A percentile compares a stretch with the other conserved stretches of the same genome.
These are phyloP conservation scores for Apiospora rasikravindrae DNA, from an alignment of 2,329 filamentous ascomycete species.

Conservation along the genomic window DNA sequence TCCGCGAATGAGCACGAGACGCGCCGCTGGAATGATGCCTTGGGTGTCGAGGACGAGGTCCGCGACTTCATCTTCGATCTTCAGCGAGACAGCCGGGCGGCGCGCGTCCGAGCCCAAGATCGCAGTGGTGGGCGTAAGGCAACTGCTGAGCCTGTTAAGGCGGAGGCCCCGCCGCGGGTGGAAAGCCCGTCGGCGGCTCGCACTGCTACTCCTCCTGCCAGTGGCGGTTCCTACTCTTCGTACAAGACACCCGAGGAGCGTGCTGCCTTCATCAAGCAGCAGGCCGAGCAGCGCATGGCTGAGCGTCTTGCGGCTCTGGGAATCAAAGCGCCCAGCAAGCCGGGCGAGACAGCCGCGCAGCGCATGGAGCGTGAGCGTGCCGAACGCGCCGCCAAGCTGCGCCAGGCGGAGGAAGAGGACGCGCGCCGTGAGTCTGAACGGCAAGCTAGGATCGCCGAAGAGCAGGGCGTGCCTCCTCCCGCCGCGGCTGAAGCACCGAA, in stretches of 20 bases:
- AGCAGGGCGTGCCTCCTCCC: constrained; percentile 69
- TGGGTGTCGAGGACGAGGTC: constrained; percentile 95
- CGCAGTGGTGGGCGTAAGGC: constrained; percentile 49
- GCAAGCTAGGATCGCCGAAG: constrained; percentile 80
- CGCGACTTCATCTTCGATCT: constrained; percentile 98
- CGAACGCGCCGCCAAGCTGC: constrained; percentile 85
- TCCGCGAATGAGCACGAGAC: constrained; percentile 86
- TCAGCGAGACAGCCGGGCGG: constrained; percentile 81
- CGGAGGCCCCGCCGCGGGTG: constrained; percentile 53
- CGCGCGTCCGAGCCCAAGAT: constrained; percentile 69
- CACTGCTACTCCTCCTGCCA: constrained; percentile 55
- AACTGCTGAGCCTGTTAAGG: constrained; percentile 49
- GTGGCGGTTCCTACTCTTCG: constrained; percentile 74
- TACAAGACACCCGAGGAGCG: constrained; percentile 93
- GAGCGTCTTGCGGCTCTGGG: constrained; percentile 93
- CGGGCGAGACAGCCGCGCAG: constrained; percentile 81
- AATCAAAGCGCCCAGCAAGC: constrained; percentile 80
- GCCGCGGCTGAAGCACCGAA: constrained; percentile 43
- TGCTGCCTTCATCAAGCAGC: constrained; percentile 94
- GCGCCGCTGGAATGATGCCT: constrained; percentile 91
- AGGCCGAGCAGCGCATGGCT: constrained; percentile 95
- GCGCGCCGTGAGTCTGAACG: constrained; percentile 85
- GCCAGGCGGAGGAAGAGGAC: constrained; percentile 93
- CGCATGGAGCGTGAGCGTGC: constrained; percentile 85
- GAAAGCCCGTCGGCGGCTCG: constrained; percentile 62